These are phyloP conservation scores for Aureobasidium sp. DNA, from an alignment of 2,329 filamentous ascomycete genomes.

Conservation along the genomic window DNA sequence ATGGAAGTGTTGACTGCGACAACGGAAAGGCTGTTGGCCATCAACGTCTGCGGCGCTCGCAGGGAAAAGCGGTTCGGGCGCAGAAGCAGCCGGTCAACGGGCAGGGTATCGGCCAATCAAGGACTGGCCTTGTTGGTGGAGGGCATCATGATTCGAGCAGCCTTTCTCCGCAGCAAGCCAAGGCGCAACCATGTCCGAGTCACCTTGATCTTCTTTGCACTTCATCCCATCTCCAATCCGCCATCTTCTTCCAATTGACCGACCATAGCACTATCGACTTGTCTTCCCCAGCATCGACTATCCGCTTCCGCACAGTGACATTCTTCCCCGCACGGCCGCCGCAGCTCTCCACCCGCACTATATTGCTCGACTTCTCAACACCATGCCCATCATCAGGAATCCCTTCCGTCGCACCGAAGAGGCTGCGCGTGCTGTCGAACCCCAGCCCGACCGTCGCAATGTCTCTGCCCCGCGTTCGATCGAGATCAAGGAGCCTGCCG, in stretches of 20 bases:
- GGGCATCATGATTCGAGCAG: neutral
- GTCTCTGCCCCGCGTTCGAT: constrained; percentile 32
- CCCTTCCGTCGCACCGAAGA: constrained; percentile 34
- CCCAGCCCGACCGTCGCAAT: constrained; percentile 11
- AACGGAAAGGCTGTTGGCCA: neutral
- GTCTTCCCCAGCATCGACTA: neutral
- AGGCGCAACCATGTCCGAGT: neutral
- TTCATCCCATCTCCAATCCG: neutral
- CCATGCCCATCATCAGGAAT: constrained; percentile 34
- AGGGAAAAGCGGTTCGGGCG: neutral
- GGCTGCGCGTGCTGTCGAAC: constrained; percentile 29
- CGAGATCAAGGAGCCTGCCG: constrained; percentile 39
- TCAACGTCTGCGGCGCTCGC: neutral
- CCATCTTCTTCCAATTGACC: neutral
- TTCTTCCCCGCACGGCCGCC: neutral
- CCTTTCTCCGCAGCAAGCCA: constrained; percentile 7
- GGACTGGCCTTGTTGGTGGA: neutral
- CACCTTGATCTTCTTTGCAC: neutral
- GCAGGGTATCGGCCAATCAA: neutral
- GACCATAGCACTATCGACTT: neutral
- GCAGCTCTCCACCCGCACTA: neutral
- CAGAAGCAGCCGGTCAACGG: neutral
- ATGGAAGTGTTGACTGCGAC: neutral
- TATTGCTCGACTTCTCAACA: constrained; percentile 13
- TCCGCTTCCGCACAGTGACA: neutral